phyloP scores from a whole-genome alignment of 2,329 filamentous ascomycete genomes.

The Trichoderma cornu-damae region DNA sequence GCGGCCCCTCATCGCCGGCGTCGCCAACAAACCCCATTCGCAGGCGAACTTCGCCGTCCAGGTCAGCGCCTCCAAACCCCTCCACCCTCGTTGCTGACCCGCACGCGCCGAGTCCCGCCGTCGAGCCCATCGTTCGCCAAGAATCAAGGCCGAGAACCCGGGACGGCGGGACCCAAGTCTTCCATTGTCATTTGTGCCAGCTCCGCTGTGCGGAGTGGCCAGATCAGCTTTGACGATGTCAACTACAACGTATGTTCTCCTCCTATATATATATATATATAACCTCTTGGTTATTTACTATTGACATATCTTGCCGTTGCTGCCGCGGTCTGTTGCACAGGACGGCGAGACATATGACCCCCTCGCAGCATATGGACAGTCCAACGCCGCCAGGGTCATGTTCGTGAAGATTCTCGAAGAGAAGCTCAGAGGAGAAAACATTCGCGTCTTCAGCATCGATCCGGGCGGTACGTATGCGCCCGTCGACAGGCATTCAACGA shows the following conservation, averaged over 20 bases:
- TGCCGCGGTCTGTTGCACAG: too few species aligned
- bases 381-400: slow-evolving; percentile 18
- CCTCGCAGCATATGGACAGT: slow-evolving; percentile 12
- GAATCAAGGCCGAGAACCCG: slow-evolving; percentile 4
- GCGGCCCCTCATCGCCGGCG: slow-evolving; percentile 8
- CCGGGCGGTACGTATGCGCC: slow-evolving; percentile 15
- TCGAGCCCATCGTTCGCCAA: slow-evolving; percentile 3
- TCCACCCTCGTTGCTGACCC: slow-evolving; percentile 13
- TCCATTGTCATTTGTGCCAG: slow-evolving; percentile 14
- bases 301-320: too few species aligned
- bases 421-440: slow-evolving; percentile 12
- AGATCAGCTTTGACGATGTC: slow-evolving; percentile 10
- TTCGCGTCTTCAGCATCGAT: slow-evolving; percentile 18
- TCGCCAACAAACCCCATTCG: slow-evolving; percentile 14
- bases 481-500: background rate
- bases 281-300: too few species aligned
- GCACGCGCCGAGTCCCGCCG: slow-evolving; percentile 4
- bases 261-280: too few species aligned
- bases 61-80: slow-evolving; percentile 16
- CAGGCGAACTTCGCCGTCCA: slow-evolving; percentile 19
- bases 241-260: slow-evolving; percentile 6
- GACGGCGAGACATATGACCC: slow-evolving; percentile 14
- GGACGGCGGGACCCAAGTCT: slow-evolving; percentile 6
- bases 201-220: slow-evolving; percentile 4
- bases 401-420: slow-evolving; percentile 17